Base-by-base conservation (phyloP, 2,329 filamentous ascomycete species). In the Penicillium concentricum region DNA sequence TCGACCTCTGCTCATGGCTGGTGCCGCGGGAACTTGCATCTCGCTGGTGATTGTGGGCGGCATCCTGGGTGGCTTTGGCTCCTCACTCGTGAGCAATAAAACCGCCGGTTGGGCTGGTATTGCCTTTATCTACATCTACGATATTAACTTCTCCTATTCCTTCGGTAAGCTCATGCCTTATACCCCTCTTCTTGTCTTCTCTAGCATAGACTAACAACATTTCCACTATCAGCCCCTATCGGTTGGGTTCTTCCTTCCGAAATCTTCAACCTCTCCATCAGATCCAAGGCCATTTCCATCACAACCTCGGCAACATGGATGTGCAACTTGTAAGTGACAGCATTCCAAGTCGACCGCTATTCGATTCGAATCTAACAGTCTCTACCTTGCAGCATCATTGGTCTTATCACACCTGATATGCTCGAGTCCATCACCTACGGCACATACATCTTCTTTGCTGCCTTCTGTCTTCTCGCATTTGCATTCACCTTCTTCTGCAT, bases 381-480 rank as follows among this genome's bases (percentile, higher is more conserved):
- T 35, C 7, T 28, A 10, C 30, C 35, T 51, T 24, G 22, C 16
- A 73, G 70, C 45, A 70, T 74, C 55, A 74, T 74, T 32, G 72
- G 71, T 7, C 61, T 74, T 22, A 68, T 74, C 26, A 74, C 72
- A 7, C 72, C 72, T 0, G 67, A 72, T 30, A 75, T 75, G 72
- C 71, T 74, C 47, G 67, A 70, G 13, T 66, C 65, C 5, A 74
- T 74, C 53, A 68, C 69, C 6, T 74, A 67, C 65, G 72, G 72
- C 8, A 74, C 72, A n/a, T 74, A 74, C 58, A 73, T 75, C 48
- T 75, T 75, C 64, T 74, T 75, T 39, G 72, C 72, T 0, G 72
- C 70, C 1, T 74, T 74, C 46, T 74, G 71, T 59, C 64, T 74
- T 22, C 57, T 74, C 10, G 72, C 71, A 0, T 59, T 74, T 2